phyloP scores from a whole-genome alignment of 805 yeast genomes.

The Lipomyces yamanashiensis region DNA sequence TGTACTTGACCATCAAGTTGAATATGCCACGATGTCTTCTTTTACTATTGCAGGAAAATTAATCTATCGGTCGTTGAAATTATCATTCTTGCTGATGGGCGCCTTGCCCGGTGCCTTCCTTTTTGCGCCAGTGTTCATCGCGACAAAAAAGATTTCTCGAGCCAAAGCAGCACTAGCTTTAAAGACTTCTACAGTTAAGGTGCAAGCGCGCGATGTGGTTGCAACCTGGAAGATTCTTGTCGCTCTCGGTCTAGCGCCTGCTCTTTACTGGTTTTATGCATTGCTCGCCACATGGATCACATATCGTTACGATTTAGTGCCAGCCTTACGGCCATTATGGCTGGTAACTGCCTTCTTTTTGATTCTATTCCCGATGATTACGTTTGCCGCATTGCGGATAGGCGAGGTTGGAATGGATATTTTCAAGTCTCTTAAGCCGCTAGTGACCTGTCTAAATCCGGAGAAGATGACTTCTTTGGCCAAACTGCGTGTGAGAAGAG shows the following conservation, averaged over 20 bases:
- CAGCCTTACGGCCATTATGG: constrained; percentile 37
- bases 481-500: constrained; percentile 64
- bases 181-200: constrained; percentile 85
- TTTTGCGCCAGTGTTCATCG: constrained; percentile 85
- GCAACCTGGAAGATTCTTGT: constrained; percentile 97
- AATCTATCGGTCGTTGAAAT: constrained; percentile 59
- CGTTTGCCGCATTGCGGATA: constrained; percentile 86
- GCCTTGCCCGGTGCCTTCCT: constrained; percentile 88
- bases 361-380: constrained; percentile 66
- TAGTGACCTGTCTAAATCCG: constrained; percentile 55
- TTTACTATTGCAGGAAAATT: constrained; percentile 53
- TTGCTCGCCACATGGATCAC: constrained; percentile 47
- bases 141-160: constrained; percentile 73
- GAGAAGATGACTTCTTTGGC: constrained; percentile 49
- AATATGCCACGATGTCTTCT: constrained; percentile 56
- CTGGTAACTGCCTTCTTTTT: constrained; percentile 58
- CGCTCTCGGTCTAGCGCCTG: constrained; percentile 85
- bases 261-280: constrained; percentile 82
- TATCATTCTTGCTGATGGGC: constrained; percentile 60
- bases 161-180: constrained; percentile 78
- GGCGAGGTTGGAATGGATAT: constrained; percentile 95
- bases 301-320: constrained; percentile 43
- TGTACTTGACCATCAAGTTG: constrained; percentile 74
- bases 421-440: constrained; percentile 79
- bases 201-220: constrained; percentile 88